These are phyloP conservation scores for Echium plantagineum DNA, from an alignment of 257 asterid species.

Conservation along the genomic window DNA sequence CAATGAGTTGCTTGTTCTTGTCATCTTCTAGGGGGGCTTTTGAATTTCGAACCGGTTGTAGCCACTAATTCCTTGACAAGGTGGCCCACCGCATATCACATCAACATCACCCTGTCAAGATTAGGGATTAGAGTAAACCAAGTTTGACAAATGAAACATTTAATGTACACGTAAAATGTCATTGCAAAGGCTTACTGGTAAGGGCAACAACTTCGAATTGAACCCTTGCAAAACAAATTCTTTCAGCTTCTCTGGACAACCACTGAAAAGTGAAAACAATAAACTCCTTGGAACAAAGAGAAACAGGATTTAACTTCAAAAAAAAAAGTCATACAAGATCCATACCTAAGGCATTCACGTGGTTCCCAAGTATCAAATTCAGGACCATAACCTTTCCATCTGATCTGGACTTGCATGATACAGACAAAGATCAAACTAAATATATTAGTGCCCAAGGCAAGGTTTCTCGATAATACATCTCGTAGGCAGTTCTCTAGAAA, in stretches of 20 bases:
- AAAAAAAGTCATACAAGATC: too few species aligned
- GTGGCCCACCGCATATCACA: constrained; percentile 48
- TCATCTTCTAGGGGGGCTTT: constrained; percentile 27
- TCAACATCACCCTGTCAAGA: constrained; percentile 42
- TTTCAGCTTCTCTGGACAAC: constrained; percentile 50
- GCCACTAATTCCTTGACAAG: constrained; percentile 52
- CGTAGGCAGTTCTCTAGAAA: too few species aligned
- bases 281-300: too few species aligned
- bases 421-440: too few species aligned
- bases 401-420: constrained; percentile 17
- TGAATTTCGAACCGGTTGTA: constrained; percentile 30
- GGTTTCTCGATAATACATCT: too few species aligned
- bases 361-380: constrained; percentile 88
- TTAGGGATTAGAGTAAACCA: too few species aligned
- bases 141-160: too few species aligned
- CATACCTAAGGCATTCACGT: constrained; percentile 40
- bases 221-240: constrained; percentile 38
- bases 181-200: constrained; percentile 24
- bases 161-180: too few species aligned
- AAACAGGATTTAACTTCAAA: too few species aligned
- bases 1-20: constrained; percentile 31
- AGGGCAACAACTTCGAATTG: constrained; percentile 45
- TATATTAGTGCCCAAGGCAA: too few species aligned
- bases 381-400: constrained; percentile 74
- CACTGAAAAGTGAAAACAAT: background rate